phyloP scores from a whole-genome alignment of 2,329 filamentous ascomycete species.

The Monilinia fructicola region DNA sequence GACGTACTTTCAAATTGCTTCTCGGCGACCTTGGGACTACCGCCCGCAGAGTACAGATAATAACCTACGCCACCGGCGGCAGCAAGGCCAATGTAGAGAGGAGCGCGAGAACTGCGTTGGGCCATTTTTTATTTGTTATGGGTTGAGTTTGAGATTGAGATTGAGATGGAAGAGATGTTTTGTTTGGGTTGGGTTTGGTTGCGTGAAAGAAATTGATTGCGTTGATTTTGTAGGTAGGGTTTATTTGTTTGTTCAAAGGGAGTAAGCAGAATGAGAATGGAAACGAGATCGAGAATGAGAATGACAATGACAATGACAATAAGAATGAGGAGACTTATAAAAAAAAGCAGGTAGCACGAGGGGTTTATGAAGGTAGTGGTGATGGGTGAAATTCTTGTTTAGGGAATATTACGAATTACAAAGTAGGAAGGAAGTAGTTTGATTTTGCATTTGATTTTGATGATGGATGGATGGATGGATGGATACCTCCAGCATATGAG shows the following conservation, averaged over 20 bases:
- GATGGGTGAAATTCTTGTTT: slow-evolving; percentile 15
- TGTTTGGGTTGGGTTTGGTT: neutral
- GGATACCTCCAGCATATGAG: no score
- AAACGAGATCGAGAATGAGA: neutral
- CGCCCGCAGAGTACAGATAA: slow-evolving; percentile 88
- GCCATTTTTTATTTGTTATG: slow-evolving; percentile 35
- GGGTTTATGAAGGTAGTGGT: neutral
- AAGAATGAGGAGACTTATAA: neutral
- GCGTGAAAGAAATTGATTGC: neutral
- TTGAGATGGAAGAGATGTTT: neutral
- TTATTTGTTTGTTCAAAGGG: neutral
- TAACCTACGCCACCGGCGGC: slow-evolving; percentile 73
- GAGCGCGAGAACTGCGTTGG: slow-evolving; percentile 42
- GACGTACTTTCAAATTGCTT: slow-evolving; percentile 79
- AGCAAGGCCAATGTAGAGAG: slow-evolving; percentile 56
- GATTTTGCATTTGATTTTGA: no score
- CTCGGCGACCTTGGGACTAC: slow-evolving; percentile 77
- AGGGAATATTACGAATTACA: slow-evolving; percentile 1
- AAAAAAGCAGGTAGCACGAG: slow-evolving; percentile 2
- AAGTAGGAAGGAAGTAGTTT: neutral
- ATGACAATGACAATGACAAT: no score
- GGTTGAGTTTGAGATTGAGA: neutral
- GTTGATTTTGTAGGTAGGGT: no score
- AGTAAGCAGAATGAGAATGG: neutral
- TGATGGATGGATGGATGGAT: no score